Evolutionary conservation across 2,329 filamentous ascomycete species (phyloP).

Genomic region (Fusarium duplospermum): DNA sequence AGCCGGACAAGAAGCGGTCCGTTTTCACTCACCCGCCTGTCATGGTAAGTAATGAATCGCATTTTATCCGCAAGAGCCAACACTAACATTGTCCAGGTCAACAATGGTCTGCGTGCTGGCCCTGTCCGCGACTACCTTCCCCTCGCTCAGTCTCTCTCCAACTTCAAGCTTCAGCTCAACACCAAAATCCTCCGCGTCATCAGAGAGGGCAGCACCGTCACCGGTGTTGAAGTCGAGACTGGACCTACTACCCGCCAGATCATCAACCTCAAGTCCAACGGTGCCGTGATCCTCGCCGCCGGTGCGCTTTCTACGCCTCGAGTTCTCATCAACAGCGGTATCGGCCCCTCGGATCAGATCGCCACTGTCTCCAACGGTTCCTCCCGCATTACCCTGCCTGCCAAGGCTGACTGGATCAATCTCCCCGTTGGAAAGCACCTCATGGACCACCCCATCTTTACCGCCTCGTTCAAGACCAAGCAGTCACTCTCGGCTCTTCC

Average conservation of each 20-base stretch:
- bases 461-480: conserved; percentile 55
- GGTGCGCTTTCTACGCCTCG: conserved; percentile 78
- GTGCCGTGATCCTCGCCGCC: conserved; percentile 71
- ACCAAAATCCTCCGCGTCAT: conserved; percentile 76
- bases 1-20: conserved; percentile 74
- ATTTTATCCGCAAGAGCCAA: too few species aligned
- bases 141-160: conserved; percentile 65
- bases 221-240: conserved; percentile 75
- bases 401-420: conserved; percentile 64
- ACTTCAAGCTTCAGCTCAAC: conserved; percentile 76
- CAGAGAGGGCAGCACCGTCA: conserved; percentile 70
- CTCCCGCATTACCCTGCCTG: conserved; percentile 64
- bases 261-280: conserved; percentile 40
- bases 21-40: conserved; percentile 69
- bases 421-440: conserved; percentile 70
- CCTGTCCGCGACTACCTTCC: conserved; percentile 79
- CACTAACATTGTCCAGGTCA: conserved; percentile 62
- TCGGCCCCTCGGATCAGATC: conserved; percentile 72
- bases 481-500: conserved; percentile 49
- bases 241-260: conserved; percentile 58
- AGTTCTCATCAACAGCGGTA: conserved; percentile 70
- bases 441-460: conserved; percentile 65
- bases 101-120: conserved; percentile 73
- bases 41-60: conserved; percentile 24
- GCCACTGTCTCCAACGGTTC: conserved; percentile 61